Evolutionary conservation across 1,284 basidiomycete genomes (phyloP), one percentile per base, ranked within the genome.

Genomic region (Exobasidium cylindrosporum): DNA sequence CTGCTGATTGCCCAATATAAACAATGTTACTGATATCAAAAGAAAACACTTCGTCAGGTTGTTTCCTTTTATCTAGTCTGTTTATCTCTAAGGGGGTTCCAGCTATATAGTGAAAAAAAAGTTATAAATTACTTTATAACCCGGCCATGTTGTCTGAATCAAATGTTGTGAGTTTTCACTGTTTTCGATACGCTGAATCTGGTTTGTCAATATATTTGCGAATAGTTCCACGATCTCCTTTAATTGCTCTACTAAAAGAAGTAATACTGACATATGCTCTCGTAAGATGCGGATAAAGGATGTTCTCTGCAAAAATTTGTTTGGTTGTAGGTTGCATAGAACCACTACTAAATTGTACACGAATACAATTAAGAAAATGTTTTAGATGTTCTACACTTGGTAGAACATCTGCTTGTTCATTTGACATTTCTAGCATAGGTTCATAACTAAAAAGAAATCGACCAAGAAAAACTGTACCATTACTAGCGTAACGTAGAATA

Each of bases 41-140:
- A 54, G 31, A 56, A 54, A 40, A 62, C 61, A 40, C 2, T 2
- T 60, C 35, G 60, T 31, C 1, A 32, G 30, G 40, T 26, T 50
- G 29, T 59, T 35, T 49, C 58, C 7, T 40, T 40, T 17, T 40
- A 40, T 69, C 35, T 66, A 62, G 58, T 59, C 54, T 40, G 44
- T 68, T 50, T 57, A 57, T 30, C 58, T 65, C 59, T 65, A 56
- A 62, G 69, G 54, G 64, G 24, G 40, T 60, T 64, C 54, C 53
- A 67, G 58, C 57, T 40, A 63, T 55, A 65, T 59, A 62, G 56
- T 58, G 31, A 65, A 21, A 68, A 58, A 46, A 46, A 44, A 68
- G 64, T 68, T 62, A 58, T 64, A 58, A 30, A 32, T 54, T 40
- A 40, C 35, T 40, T 17, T 17, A 61, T 61, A 64, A 61, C 59